A percentile compares a stretch with the other conserved stretches of the same genome.
phyloP scores from a whole-genome alignment of 2,329 filamentous ascomycete species.

The Blumeria hordei region DNA sequence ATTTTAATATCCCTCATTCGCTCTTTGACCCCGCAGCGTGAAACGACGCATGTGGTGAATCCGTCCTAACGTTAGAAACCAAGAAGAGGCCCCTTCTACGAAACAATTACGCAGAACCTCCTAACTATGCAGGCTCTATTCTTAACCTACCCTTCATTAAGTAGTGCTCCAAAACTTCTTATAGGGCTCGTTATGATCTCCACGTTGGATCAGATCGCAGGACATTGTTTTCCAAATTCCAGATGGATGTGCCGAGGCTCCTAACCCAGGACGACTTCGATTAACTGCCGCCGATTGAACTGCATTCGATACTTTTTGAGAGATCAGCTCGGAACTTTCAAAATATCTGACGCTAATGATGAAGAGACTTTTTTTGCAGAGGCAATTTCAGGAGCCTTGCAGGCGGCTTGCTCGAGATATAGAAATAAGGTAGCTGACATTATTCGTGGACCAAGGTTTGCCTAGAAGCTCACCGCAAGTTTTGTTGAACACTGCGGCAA shows the following conservation, averaged over 20 bases:
- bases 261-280: not conserved
- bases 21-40: too few species aligned
- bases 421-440: not conserved
- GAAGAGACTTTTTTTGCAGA: not conserved
- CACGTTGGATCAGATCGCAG: not conserved
- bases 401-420: not conserved
- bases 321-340: not conserved
- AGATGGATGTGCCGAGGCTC: not conserved
- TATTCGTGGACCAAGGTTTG: not conserved
- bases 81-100: too few species aligned
- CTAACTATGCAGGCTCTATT: not conserved
- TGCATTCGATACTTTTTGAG: not conserved
- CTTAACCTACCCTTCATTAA: not conserved
- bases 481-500: too few species aligned
- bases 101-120: too few species aligned
- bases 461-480: not conserved
- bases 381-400: not conserved
- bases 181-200: not conserved
- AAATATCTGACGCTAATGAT: not conserved
- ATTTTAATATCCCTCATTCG: too few species aligned
- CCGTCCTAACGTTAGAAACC: too few species aligned
- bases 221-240: not conserved
- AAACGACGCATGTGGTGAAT: too few species aligned
- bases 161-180: not conserved
- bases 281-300: not conserved